A percentile compares a stretch with the other conserved stretches of the same genome.
phyloP scores from a whole-genome alignment of 345 rosid species.

The Iberis pinnata region DNA sequence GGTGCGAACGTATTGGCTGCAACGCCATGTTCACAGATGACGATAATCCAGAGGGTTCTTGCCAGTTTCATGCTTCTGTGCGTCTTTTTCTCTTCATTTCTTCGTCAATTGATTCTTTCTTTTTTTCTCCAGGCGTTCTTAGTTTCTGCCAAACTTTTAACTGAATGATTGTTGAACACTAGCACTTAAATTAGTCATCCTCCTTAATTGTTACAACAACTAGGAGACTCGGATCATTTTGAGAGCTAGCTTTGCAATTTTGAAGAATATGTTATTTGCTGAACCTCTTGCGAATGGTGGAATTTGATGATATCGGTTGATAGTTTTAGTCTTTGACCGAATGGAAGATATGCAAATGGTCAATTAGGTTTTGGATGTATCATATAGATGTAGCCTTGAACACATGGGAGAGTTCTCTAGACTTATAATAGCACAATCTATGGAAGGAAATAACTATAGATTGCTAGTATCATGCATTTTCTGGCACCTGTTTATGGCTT shows the following conservation, averaged over 20 bases:
- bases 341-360: too few species aligned
- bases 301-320: too few species aligned
- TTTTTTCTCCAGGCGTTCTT: too few species aligned
- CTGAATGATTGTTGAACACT: too few species aligned
- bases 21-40: constrained; percentile 66
- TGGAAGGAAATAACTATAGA: background rate
- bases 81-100: constrained; percentile 1
- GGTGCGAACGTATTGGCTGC: constrained; percentile 92
- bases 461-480: background rate
- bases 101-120: too few species aligned
- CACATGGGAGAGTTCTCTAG: background rate
- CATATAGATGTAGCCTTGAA: background rate
- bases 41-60: constrained; percentile 80
- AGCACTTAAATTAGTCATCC: too few species aligned
- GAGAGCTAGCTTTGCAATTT: too few species aligned
- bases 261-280: too few species aligned
- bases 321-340: background rate
- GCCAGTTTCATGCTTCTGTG: constrained; percentile 69
- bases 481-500: background rate
- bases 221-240: too few species aligned
- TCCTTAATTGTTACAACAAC: too few species aligned
- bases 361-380: background rate
- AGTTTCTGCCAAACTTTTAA: too few species aligned
- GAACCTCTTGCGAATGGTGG: too few species aligned
- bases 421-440: background rate